Evolutionary conservation across 345 rosid species (phyloP).

Genomic region (Excoecaria agallocha): DNA sequence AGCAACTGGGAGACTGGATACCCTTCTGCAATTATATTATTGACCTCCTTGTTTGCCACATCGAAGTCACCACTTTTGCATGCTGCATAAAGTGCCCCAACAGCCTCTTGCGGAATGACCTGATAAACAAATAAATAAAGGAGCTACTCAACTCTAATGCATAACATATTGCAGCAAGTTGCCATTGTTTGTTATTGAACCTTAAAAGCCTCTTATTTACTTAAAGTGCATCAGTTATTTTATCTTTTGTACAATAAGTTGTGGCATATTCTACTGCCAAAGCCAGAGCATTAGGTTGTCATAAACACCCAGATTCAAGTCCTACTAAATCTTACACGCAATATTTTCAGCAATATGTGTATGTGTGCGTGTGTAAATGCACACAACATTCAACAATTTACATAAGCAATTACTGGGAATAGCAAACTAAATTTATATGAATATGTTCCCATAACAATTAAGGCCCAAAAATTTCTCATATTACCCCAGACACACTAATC

Average conservation of each 20-base stretch:
- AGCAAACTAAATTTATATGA: not conserved
- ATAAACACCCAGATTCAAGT: not conserved
- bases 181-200: not conserved
- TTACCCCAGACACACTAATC: slow-evolving; percentile 80
- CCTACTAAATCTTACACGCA: not conserved
- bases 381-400: not conserved
- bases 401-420: not conserved
- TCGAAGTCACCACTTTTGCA: slow-evolving; percentile 92
- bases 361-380: not conserved
- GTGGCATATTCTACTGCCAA: not conserved
- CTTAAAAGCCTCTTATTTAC: no score
- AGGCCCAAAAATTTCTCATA: not conserved
- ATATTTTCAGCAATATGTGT: not conserved
- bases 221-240: not conserved
- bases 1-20: slow-evolving; percentile 89
- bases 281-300: slow-evolving; percentile 3
- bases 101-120: slow-evolving; percentile 75
- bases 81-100: slow-evolving; percentile 50
- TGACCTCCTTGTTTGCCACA: slow-evolving; percentile 81
- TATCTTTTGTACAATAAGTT: not conserved
- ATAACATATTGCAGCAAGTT: not conserved
- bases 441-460: not conserved
- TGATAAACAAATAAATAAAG: slow-evolving; percentile 21
- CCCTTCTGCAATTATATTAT: slow-evolving; percentile 75
- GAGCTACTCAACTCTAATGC: not conserved